These are phyloP conservation scores for Thymus quinquecostatus DNA, from an alignment of 257 asterid species.

Conservation along the genomic window DNA sequence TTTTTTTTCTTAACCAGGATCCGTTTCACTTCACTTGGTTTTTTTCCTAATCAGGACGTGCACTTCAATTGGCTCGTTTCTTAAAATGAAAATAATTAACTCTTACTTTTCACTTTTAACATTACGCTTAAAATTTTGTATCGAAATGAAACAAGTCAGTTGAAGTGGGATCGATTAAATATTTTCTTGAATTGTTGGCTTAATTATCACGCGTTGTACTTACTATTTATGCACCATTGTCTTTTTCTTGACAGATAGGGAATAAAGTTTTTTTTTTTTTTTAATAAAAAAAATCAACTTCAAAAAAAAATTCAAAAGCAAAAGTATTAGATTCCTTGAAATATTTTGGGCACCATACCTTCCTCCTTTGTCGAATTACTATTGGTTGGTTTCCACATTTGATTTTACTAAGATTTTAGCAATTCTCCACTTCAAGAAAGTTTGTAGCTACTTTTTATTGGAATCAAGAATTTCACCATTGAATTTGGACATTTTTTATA, in stretches of 20 bases:
- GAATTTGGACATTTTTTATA: conserved; percentile 10
- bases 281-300: too few relatives aligned
- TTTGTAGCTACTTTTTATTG: not conserved
- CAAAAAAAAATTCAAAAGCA: conserved; percentile 6
- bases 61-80: too few relatives aligned
- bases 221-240: conserved; percentile 24
- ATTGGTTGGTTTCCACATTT: conserved; percentile 20
- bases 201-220: conserved; percentile 36
- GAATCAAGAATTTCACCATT: conserved; percentile 20
- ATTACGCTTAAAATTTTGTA: too few relatives aligned
- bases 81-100: not conserved
- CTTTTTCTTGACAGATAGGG: conserved; percentile 24
- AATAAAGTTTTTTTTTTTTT: conserved; percentile 31
- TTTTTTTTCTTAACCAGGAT: too few relatives aligned
- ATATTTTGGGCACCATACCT: conserved; percentile 25
- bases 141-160: too few relatives aligned
- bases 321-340: conserved; percentile 29
- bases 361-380: conserved; percentile 13
- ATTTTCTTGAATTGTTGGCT: conserved; percentile 26
- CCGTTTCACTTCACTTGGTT: too few relatives aligned
- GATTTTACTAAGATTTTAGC: conserved; percentile 19
- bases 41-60: too few relatives aligned
- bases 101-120: not conserved
- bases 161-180: too few relatives aligned
- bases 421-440: not conserved